phyloP scores from a whole-genome alignment of 164 flowering plant genomes.

The Vitis rotundifolia region DNA sequence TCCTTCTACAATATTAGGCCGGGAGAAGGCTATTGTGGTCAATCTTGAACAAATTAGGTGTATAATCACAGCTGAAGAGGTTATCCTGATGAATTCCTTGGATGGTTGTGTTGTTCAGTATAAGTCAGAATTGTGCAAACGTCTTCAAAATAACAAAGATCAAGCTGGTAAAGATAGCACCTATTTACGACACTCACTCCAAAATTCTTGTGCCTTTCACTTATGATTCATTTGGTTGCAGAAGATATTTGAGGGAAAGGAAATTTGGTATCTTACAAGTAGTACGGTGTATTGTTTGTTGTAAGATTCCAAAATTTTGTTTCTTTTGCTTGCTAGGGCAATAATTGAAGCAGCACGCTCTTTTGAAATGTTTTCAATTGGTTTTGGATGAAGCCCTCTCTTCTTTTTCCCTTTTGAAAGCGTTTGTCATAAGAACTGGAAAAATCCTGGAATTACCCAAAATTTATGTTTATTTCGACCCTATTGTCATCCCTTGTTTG shows the following conservation, averaged over 20 bases:
- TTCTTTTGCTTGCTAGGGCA: background rate
- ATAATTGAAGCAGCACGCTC: background rate
- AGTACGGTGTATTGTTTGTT: background rate
- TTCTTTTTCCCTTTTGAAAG: background rate
- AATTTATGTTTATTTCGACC: background rate
- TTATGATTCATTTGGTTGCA: no score
- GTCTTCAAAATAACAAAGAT: constrained; percentile 65
- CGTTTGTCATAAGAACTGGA: background rate
- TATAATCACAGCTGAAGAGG: constrained; percentile 92
- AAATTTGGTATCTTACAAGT: background rate
- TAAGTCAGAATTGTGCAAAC: constrained; percentile 70
- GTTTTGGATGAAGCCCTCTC: background rate
- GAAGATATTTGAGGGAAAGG: background rate
- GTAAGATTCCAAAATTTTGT: background rate
- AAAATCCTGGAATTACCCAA: background rate
- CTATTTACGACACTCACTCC: background rate
- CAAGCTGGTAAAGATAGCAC: constrained; percentile 51
- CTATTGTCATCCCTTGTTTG: background rate
- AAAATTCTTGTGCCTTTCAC: no score
- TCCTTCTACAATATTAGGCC: constrained; percentile 82
- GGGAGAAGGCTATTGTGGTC: constrained; percentile 94
- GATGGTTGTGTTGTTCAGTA: constrained; percentile 79
- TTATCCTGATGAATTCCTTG: constrained; percentile 83
- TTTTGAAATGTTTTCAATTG: background rate
- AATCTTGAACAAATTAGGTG: constrained; percentile 93